Conservation (phyloP, 139 green algal genomes). For the Zygnema cylindricum region DNA sequence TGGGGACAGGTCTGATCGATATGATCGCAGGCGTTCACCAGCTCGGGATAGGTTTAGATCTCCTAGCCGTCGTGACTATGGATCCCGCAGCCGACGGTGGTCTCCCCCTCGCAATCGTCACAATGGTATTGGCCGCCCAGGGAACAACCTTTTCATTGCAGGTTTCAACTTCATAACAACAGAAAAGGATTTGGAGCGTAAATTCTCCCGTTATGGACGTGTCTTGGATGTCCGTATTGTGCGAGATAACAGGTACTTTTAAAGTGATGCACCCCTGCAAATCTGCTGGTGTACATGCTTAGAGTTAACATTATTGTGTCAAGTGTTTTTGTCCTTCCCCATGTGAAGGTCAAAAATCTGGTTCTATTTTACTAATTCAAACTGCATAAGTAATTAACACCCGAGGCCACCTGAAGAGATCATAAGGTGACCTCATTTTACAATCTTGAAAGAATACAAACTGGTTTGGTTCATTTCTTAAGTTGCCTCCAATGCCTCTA, state of each 20-base stretch:
- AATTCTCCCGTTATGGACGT: slow-evolving; percentile 32
- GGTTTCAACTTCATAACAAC: slow-evolving; percentile 54
- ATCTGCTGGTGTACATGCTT: too few relatives aligned
- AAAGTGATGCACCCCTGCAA: too few relatives aligned
- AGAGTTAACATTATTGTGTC: too few relatives aligned
- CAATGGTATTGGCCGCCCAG: slow-evolving; percentile 23
- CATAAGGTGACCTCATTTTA: too few relatives aligned
- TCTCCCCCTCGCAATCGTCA: slow-evolving; percentile 29
- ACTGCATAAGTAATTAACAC: too few relatives aligned
- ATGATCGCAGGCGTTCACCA: slow-evolving; percentile 18
- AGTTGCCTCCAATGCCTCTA: too few relatives aligned
- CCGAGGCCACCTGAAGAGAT: too few relatives aligned
- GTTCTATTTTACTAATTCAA: too few relatives aligned
- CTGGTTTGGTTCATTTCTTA: too few relatives aligned
- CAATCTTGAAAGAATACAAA: too few relatives aligned
- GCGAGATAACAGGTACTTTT: slow-evolving; percentile 25
- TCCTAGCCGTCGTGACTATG: not conserved
- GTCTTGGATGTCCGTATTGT: slow-evolving; percentile 49
- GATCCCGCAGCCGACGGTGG: not conserved
- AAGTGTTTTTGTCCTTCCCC: too few relatives aligned
- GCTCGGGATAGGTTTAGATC: not conserved
- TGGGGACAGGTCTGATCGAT: not conserved
- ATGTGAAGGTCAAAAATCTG: too few relatives aligned
- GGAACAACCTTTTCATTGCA: slow-evolving; percentile 51
- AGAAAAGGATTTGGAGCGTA: slow-evolving; percentile 47